Conservation (phyloP, 495 filamentous ascomycete species). For the Aspergillus asperescens region DNA sequence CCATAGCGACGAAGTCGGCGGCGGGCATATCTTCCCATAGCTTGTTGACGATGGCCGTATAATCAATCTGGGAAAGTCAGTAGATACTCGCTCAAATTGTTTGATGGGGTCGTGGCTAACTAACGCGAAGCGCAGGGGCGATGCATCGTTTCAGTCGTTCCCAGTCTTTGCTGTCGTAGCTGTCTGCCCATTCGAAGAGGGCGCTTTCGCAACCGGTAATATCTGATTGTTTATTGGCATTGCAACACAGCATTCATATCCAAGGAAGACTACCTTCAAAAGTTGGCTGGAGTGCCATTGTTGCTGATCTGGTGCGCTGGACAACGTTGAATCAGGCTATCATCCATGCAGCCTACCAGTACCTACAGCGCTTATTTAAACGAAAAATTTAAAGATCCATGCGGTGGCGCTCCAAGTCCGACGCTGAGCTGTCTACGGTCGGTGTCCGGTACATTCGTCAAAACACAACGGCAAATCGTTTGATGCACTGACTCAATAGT, state of each 20-base stretch:
- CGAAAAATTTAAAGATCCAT: too few species aligned
- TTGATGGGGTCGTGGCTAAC: background rate
- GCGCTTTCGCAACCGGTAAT: background rate
- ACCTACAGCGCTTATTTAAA: too few species aligned
- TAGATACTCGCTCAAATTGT: too few species aligned
- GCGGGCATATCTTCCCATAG: conserved; percentile 68
- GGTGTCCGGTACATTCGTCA: too few species aligned
- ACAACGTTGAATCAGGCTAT: background rate
- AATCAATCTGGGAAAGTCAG: conserved; percentile 51
- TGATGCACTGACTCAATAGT: background rate
- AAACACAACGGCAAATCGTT: too few species aligned
- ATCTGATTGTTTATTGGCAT: background rate
- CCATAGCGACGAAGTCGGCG: conserved; percentile 65
- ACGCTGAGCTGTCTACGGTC: too few species aligned
- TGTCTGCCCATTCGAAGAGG: conserved; percentile 74
- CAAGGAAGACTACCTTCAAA: background rate
- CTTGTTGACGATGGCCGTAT: conserved; percentile 31
- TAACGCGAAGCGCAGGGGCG: conserved; percentile 60
- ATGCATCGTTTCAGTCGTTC: conserved; percentile 63
- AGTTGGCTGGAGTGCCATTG: background rate
- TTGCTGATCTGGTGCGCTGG: background rate
- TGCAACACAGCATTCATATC: background rate
- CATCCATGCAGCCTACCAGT: too few species aligned
- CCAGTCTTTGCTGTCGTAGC: conserved; percentile 82
- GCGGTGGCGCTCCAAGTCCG: too few species aligned